Conservation (phyloP, 2,329 filamentous ascomycete species). For the Cladobotryum mycophilum region DNA sequence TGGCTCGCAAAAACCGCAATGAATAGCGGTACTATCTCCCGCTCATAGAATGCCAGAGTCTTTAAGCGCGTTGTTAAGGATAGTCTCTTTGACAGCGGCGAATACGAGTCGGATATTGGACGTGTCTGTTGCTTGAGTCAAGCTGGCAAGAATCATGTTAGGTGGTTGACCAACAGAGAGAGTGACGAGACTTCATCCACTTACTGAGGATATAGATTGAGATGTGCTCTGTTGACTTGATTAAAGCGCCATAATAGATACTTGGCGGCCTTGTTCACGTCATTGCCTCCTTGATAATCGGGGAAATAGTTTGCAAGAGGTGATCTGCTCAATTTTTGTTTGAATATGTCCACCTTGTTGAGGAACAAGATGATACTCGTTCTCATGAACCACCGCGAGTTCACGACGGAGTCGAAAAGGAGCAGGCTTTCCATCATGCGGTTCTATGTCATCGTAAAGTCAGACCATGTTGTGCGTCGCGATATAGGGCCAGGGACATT, state of each 20-base stretch:
- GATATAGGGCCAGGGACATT: not conserved
- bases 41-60: slow-evolving; percentile 89
- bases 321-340: slow-evolving; percentile 83
- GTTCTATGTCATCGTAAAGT: slow-evolving; percentile 53
- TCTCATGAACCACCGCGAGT: slow-evolving; percentile 98
- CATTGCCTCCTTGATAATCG: slow-evolving; percentile 94
- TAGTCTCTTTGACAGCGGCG: slow-evolving; percentile 97
- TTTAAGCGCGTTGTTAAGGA: slow-evolving; percentile 94
- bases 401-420: slow-evolving; percentile 96
- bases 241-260: slow-evolving; percentile 98
- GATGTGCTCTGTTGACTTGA: slow-evolving; percentile 91
- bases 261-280: slow-evolving; percentile 96
- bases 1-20: slow-evolving; percentile 7
- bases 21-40: slow-evolving; percentile 3
- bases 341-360: slow-evolving; percentile 98
- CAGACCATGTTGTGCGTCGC: not conserved
- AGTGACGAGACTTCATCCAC: slow-evolving; percentile 24
- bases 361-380: slow-evolving; percentile 98
- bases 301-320: slow-evolving; percentile 94
- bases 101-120: slow-evolving; percentile 98
- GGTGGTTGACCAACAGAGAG: not conserved
- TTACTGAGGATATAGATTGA: slow-evolving; percentile 97
- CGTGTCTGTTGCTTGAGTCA: slow-evolving; percentile 97
- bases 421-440: slow-evolving; percentile 99
- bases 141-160: slow-evolving; percentile 43